Base-by-base conservation (phyloP, 192 early-diverging fungal species). In the Backusella australiensis region DNA sequence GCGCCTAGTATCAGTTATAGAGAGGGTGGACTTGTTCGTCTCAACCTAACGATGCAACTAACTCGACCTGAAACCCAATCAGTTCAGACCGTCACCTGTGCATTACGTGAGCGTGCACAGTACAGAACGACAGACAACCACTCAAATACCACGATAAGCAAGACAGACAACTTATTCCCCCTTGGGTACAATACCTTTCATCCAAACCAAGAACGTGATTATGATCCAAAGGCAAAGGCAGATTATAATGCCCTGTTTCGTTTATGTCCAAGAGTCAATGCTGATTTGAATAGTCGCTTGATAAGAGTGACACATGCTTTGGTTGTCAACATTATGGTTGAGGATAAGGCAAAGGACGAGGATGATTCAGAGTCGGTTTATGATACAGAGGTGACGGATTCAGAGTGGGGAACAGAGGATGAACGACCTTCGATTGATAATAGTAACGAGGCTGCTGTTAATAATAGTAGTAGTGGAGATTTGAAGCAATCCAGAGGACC, bases 1-100 rank as follows among this genome's bases (percentile, higher is more conserved):
- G 77, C 75, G 1, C 82, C 82, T 21, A 66, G 36, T 17, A 84
- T 84, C n/a, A 67, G 44, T 29, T 84, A 76, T 75, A 74, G 79
- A 53, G 82, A 84, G 39, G 82, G 82, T 67, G 82, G 82, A 6
- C 71, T 84, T n/a, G 67, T 84, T 12, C 66, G 81, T 29, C 42
- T 84, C 12, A 71, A 66, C 26, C 36, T 84, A 41, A 67, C 75
- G 8, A 69, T 81, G 71, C 59, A 73, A 4, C 23, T 81, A 7
- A 26, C 69, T 12, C 21, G 69, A 23, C 76, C 77, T 12, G 71
- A 81, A 41, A 35, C 67, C 12, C 36, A 75, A 17, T 21, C 46
- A 2, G 65, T 78, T 7, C 65, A 63, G 32, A 42, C 77, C 12
- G 70, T 84, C 6, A 75, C 77, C 12, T 84, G 74, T 78, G 82